Percentiles rank a stretch among this genome's conserved stretches.
These are phyloP conservation scores for Diaporthe sp. DNA, from an alignment of 2,329 filamentous ascomycete genomes.

Conservation along the genomic window DNA sequence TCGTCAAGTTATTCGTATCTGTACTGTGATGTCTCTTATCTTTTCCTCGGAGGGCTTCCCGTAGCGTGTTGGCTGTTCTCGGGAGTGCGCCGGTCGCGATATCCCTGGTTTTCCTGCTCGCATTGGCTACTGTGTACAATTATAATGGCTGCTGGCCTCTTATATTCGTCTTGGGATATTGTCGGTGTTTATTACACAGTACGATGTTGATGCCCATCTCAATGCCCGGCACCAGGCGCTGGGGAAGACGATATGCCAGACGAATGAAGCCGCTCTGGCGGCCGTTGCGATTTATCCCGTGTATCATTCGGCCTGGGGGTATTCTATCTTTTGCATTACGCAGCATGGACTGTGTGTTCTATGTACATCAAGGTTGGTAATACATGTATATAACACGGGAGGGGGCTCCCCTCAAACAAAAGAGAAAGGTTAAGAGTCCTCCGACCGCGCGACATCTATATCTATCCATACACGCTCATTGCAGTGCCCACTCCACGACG, in stretches of 20 bases:
- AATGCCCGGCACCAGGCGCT: neutral
- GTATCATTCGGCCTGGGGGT: neutral
- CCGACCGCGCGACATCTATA: neutral
- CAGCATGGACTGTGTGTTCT: neutral
- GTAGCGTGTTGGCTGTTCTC: neutral
- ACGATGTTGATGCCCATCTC: neutral
- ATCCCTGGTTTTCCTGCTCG: rapidly evolving
- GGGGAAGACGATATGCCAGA: neutral
- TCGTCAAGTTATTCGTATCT: neutral
- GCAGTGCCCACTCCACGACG: neutral
- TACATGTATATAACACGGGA: neutral
- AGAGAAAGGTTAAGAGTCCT: neutral
- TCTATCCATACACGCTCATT: slow-evolving; percentile 7
- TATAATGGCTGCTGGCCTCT: neutral
- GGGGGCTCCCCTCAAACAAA: neutral
- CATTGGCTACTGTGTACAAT: neutral
- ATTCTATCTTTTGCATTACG: neutral
- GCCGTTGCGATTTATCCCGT: neutral
- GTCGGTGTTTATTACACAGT: too few species aligned
- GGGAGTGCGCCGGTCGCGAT: neutral
- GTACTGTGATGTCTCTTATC: neutral
- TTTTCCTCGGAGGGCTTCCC: neutral
- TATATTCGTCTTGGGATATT: too few species aligned
- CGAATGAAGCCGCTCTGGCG: neutral
- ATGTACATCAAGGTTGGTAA: slow-evolving; percentile 10